Conservation (phyloP, 2,329 filamentous ascomycete species). For the Aspergillus sp. region DNA sequence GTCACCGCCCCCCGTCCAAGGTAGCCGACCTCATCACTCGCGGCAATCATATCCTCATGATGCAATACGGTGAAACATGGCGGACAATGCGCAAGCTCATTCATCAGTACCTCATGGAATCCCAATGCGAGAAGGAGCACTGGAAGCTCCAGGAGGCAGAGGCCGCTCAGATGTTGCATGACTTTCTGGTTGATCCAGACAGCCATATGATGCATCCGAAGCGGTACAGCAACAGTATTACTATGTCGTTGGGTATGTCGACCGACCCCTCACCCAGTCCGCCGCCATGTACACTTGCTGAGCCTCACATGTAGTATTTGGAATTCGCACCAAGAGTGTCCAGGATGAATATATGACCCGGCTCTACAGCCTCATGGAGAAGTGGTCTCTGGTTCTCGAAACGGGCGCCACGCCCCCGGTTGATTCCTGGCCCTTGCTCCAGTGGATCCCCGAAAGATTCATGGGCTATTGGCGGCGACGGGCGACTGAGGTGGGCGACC, state of each 20-base stretch:
- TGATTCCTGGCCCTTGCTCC: slow-evolving; percentile 47
- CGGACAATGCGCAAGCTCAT: slow-evolving; percentile 45
- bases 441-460: slow-evolving; percentile 41
- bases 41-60: slow-evolving; percentile 48
- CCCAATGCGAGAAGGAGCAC: no score
- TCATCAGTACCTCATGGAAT: slow-evolving; percentile 47
- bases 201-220: slow-evolving; percentile 49
- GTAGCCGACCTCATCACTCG: slow-evolving; percentile 44
- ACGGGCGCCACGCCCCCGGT: slow-evolving; percentile 50
- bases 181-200: slow-evolving; percentile 41
- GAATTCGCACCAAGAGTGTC: slow-evolving; percentile 31
- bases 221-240: slow-evolving; percentile 51
- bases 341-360: slow-evolving; percentile 35
- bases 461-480: slow-evolving; percentile 29
- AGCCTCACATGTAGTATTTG: slow-evolving; percentile 21
- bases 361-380: slow-evolving; percentile 42
- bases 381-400: slow-evolving; percentile 46
- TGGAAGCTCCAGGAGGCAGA: slow-evolving; percentile 45
- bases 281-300: background rate
- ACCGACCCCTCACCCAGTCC: background rate
- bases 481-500: slow-evolving; percentile 35
- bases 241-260: slow-evolving; percentile 37
- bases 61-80: slow-evolving; percentile 49
- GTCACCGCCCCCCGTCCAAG: slow-evolving; percentile 41
- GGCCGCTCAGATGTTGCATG: slow-evolving; percentile 46